These are phyloP conservation scores for Neurospora sp. DNA, from an alignment of 495 filamentous ascomycete species.

Conservation along the genomic window DNA sequence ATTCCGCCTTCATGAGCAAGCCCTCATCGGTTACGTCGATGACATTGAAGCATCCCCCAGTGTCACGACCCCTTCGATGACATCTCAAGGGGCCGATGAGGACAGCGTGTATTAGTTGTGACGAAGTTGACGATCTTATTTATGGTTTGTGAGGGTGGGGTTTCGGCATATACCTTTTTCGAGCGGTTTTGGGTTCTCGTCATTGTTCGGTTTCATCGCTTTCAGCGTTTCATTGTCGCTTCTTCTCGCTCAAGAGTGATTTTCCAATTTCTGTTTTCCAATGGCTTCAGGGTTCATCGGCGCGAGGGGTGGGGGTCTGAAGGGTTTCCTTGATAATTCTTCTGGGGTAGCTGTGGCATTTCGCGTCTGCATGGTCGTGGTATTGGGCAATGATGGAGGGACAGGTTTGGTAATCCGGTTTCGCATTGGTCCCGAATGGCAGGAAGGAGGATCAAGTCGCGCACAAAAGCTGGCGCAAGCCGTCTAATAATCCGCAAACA, in stretches of 20 bases:
- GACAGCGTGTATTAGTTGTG: constrained; percentile 49
- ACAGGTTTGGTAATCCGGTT: constrained; percentile 35
- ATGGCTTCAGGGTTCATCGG: constrained; percentile 16
- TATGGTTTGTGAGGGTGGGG: constrained; percentile 27
- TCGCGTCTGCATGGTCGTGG: constrained; percentile 34
- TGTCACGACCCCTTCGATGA: constrained; percentile 52
- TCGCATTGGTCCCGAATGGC: constrained; percentile 25
- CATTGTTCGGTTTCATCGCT: constrained; percentile 20
- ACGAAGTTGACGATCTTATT: constrained; percentile 38
- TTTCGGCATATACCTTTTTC: constrained; percentile 40
- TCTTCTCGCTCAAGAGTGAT: background rate
- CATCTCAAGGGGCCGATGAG: constrained; percentile 49
- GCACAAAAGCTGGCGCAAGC: constrained; percentile 35
- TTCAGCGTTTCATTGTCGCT: constrained; percentile 20
- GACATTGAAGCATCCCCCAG: constrained; percentile 49
- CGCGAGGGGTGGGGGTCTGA: constrained; percentile 11
- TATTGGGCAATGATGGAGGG: constrained; percentile 34
- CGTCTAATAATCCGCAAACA: constrained; percentile 32
- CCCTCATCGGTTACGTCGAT: constrained; percentile 87
- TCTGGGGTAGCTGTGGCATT: constrained; percentile 20
- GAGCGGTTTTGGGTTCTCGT: constrained; percentile 14
- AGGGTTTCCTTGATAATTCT: constrained; percentile 17
- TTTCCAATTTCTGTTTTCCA: constrained; percentile 15
- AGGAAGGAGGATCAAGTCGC: constrained; percentile 9
- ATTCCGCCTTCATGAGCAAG: constrained; percentile 93